Evolutionary conservation across 148 eudicot species (phyloP), one percentile per base, ranked within the genome.

Genomic region (Arbutus unedo): DNA sequence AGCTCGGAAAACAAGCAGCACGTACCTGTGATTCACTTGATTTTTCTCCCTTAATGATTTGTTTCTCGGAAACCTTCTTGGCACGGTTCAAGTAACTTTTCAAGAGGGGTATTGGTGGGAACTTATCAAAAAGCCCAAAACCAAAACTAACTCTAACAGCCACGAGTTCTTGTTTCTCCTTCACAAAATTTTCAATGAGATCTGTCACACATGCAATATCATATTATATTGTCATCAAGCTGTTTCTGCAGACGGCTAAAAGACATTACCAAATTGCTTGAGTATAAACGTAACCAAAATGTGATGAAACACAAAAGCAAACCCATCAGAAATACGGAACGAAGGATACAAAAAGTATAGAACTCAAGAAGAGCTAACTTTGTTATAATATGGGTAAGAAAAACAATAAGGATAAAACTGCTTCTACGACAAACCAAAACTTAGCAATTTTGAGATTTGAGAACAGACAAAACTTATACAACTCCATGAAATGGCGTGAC

Each of bases 81-180:
- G 64, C 21, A 11, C 11, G 41, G 0, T 64, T 48, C 54, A 76
- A 49, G 81, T 83, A 54, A 5, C 18, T 51, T 55, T 51, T 67
- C 81, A 83, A 68, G 48, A 83, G 81, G 41, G 82, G 70, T 9
- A 70, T 77, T 44, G 85, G 82, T 70, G 77, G 85, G 81, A 68
- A 83, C 49, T 53, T 43, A 45, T 78, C 45, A 31, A 56, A 76
- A 70, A 78, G 71, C 56, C 43, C 78, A 56, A 56, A 83, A 54
- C 56, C 66, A 78, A 19, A 53, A 54, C 72, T 70, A 50, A 50
- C 72, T 70, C 53, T 71, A 51, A 78, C 45, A 78, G 85, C 85
- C 85, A 77, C 48, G 31, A 78, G 64, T 31, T 77, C 70, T 43
- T 54, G 76, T n/a, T 70, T 54, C 43, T 78, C 59, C 18, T 70